Evolutionary conservation across 2,329 filamentous ascomycete genomes (phyloP), one percentile per base, ranked within the genome.

Genomic region (Stagonosporopsis cucurbitacearum): DNA sequence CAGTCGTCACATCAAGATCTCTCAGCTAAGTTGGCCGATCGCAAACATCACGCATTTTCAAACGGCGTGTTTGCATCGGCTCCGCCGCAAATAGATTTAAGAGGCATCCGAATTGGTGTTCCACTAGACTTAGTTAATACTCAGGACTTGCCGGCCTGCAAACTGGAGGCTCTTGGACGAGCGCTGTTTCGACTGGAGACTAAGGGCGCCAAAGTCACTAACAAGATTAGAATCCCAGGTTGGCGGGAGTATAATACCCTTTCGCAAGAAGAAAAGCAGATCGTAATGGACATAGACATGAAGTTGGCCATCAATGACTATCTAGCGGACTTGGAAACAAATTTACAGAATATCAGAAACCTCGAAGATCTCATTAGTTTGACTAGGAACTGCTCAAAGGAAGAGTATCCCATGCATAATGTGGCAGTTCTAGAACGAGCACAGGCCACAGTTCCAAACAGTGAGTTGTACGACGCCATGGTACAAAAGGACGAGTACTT

Each of bases 371-470:
- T 86, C 7, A 78, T 79, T 4, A 71, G 73, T 17, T 86, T 84
- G 60, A 88, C 85, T 0, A 82, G 82, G 37, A 57, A 62, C 0
- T 80, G 76, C 45, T 67, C 79, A 0, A 69, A 70, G 0, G 86
- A 89, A 66, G 77, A 80, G n/a, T 88, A 80, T 62, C 85, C 86
- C 0, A 69, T 78, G 25, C 78, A 84, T 5, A 79, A 88, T 66
- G 86, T 84, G 0, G 46, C 40, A 26, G 53, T 44, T 3, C 28
- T 65, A 8, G 53, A 60, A n/a, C 50, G 45, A 12, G 59, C 57
- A 17, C 28, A 56, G 19, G 53, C 49, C 86, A 86, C 70, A 80
- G 48, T 58, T 40, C 43, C 42, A n/a, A 26, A 46, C 77, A 0
- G 79, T 79, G 23, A 78, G 78, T 0, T 78, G 28, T 87, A 86